Base-by-base conservation (phyloP, 805 yeast genomes). In the Pichia exigua region DNA sequence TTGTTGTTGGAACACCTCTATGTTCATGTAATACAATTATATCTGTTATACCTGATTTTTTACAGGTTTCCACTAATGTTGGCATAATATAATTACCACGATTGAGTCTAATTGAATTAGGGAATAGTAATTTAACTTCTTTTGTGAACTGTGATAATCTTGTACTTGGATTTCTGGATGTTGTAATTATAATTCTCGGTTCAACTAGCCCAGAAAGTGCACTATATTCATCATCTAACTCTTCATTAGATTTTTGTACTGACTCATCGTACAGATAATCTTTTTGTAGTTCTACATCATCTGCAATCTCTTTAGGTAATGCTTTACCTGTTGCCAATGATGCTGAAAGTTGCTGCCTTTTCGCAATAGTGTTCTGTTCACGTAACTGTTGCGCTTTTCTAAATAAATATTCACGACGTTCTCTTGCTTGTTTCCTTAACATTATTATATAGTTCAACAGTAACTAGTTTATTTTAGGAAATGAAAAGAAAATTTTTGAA, bases 1-100 rank as follows among this genome's bases (percentile, higher is more conserved):
- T 63, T 1, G 97, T 87, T 0, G 97, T 91, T 48, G 99, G 99
- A 0, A 88, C 92, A 79, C 99, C 99, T 70, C 99, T 78, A 69
- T 94, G 99, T 66, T 94, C 99, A 66, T 94, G 98, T 22, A 94
- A 70, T 3, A 94, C 77, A 24, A 94, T 73, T 59, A 94, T 70
- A 66, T 94, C 99, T 1, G 94, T 84, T 11, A 92, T 81, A 18
- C 86, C 87, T 0, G 92, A 82, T 41, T 59, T 59, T 53, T 85
- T 79, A 68, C 97, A 90, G 1, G 96, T 88, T 45, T 83, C 79
- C 3, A 89, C 95, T 45, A 94, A 71, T 48, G 85, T 84, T 1
- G 96, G 85, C 74, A 94, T 80, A 50, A 94, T 78, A 54, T 91
- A 85, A 60, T 84, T 87, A 77, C 99, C 99, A 73, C 99, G 80